phyloP scores from a whole-genome alignment of 73 alveolate genomes.

The Uronychia setigera region DNA sequence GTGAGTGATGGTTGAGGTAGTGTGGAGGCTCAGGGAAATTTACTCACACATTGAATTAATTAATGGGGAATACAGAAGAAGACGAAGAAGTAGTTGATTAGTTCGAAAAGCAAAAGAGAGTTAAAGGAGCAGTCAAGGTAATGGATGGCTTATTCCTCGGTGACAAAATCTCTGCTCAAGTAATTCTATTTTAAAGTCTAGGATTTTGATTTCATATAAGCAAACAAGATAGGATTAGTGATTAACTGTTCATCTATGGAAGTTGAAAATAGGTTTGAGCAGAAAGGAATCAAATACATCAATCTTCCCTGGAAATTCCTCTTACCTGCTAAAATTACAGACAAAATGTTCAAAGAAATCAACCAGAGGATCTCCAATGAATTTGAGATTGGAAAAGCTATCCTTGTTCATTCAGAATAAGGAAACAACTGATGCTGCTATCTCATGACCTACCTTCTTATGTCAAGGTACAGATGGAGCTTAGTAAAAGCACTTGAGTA shows the following conservation, averaged over 20 bases:
- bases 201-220: neutral
- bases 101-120: too few relatives aligned
- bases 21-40: too few relatives aligned
- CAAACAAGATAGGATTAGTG: neutral
- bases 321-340: neutral
- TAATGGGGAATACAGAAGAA: too few relatives aligned
- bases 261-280: neutral
- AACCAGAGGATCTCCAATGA: neutral
- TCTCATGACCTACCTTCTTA: neutral
- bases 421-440: neutral
- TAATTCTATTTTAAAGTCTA: too few relatives aligned
- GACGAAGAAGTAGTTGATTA: too few relatives aligned
- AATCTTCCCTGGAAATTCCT: neutral
- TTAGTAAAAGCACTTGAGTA: neutral
- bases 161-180: too few relatives aligned
- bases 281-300: neutral
- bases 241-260: neutral
- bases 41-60: too few relatives aligned
- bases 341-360: neutral
- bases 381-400: neutral
- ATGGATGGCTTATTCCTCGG: too few relatives aligned
- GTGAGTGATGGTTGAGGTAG: too few relatives aligned
- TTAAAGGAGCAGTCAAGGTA: too few relatives aligned
- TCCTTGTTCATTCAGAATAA: neutral
- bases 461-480: neutral